Conservation (phyloP, 164 flowering plant species). For the Magnolia sinica region DNA sequence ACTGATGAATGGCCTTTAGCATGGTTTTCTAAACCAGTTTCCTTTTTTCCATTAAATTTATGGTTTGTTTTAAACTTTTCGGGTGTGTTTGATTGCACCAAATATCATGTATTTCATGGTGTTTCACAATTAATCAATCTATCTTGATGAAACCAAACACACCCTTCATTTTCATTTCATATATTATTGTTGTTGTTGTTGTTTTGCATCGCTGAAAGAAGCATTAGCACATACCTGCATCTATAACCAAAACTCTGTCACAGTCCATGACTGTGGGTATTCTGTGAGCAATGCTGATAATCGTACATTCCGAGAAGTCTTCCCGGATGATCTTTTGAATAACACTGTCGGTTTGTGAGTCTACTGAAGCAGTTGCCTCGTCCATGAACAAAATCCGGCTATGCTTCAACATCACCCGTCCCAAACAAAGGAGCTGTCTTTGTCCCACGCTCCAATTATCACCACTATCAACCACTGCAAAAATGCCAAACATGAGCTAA, state of each 20-base stretch:
- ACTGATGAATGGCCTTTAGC: too few species aligned
- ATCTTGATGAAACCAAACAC: too few species aligned
- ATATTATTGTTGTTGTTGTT: too few species aligned
- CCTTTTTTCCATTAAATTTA: too few species aligned
- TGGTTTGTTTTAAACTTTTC: too few species aligned
- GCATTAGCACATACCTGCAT: constrained; percentile 61
- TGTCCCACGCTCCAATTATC: constrained; percentile 99
- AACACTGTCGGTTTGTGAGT: constrained; percentile 88
- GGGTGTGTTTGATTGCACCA: too few species aligned
- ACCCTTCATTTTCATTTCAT: neutral
- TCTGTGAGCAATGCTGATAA: constrained; percentile 97
- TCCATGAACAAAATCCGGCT: constrained; percentile 90
- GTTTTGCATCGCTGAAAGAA: too few species aligned
- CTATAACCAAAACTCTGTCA: constrained; percentile 83
- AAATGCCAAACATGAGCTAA: neutral
- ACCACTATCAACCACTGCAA: constrained; percentile 78
- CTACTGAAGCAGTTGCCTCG: constrained; percentile 98
- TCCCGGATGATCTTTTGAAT: constrained; percentile 90
- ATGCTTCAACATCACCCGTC: constrained; percentile 82
- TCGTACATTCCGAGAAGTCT: constrained; percentile 78
- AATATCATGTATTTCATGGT: too few species aligned
- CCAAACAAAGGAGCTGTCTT: constrained; percentile 92
- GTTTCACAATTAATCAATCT: too few species aligned
- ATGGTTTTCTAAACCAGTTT: too few species aligned
- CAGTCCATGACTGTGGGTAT: constrained; percentile 99